Evolutionary conservation across 345 rosid genomes (phyloP).

Genomic region (Boechera divaricarpa): DNA sequence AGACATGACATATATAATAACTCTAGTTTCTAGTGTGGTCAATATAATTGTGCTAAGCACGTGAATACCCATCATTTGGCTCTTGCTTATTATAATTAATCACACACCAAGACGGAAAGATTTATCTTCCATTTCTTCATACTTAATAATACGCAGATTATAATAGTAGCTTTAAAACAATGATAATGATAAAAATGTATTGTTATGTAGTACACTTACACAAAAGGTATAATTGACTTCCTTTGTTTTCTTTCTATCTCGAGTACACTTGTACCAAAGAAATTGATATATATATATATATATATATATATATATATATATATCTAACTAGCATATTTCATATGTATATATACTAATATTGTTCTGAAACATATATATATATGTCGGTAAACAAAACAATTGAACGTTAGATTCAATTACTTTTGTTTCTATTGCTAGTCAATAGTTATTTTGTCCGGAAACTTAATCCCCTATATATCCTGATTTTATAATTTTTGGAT

Average conservation of each 20-base stretch:
- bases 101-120: slow-evolving; percentile 22
- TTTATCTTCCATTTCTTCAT: slow-evolving; percentile 8
- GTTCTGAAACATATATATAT: neutral
- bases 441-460: neutral
- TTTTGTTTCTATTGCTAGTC: neutral
- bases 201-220: neutral
- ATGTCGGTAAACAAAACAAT: neutral
- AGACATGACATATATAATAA: slow-evolving; percentile 41
- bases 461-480: neutral
- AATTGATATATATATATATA: neutral
- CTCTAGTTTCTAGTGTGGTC: slow-evolving; percentile 34
- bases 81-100: slow-evolving; percentile 22
- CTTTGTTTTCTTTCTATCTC: neutral
- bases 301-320: neutral
- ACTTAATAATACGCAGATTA: neutral
- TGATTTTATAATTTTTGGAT: no score
- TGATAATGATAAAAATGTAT: neutral
- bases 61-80: slow-evolving; percentile 54
- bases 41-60: slow-evolving; percentile 48
- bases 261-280: neutral
- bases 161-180: slow-evolving; percentile 13
- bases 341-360: neutral
- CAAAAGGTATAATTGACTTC: neutral
- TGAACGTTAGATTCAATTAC: neutral
- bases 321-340: neutral